Percentiles rank a stretch among this genome's conserved stretches.
phyloP scores from a whole-genome alignment of 108 stramenopile species.

The Discostella pseudostelligera region DNA sequence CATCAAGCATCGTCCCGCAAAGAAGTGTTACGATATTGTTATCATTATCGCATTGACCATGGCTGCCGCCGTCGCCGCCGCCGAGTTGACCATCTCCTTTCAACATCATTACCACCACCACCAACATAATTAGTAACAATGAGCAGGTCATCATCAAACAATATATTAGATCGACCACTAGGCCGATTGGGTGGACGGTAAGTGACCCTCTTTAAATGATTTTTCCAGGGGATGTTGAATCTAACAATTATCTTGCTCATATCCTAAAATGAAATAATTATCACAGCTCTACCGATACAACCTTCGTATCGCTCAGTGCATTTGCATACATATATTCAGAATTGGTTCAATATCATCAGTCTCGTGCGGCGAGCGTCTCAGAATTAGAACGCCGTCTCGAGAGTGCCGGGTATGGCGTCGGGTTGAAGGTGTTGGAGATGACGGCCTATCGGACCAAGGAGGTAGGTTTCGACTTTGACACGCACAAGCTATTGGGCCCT shows the following conservation, averaged over 20 bases:
- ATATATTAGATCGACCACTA: slow-evolving; percentile 66
- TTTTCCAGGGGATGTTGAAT: neutral
- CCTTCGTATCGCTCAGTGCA: slow-evolving; percentile 79
- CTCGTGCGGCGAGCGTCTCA: slow-evolving; percentile 82
- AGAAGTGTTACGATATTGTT: no score
- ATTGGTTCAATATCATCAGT: slow-evolving; percentile 95
- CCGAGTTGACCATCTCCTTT: no score
- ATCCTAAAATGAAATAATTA: neutral
- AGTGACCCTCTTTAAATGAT: slow-evolving; percentile 3
- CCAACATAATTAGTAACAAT: no score
- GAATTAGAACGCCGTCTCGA: slow-evolving; percentile 92
- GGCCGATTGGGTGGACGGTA: slow-evolving; percentile 63
- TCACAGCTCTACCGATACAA: slow-evolving; percentile 18
- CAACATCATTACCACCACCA: no score
- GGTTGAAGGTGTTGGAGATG: slow-evolving; percentile 89
- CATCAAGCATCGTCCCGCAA: no score
- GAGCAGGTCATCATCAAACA: slow-evolving; percentile 36
- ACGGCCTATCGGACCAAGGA: slow-evolving; percentile 79
- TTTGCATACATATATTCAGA: slow-evolving; percentile 95
- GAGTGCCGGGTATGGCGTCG: slow-evolving; percentile 90
- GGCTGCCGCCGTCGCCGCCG: no score
- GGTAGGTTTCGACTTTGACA: no score
- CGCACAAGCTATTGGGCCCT: no score
- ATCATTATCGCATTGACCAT: no score
- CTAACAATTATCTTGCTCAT: neutral